phyloP scores from a whole-genome alignment of 192 early-diverging fungal species.

The Obelidium mucronatum region DNA sequence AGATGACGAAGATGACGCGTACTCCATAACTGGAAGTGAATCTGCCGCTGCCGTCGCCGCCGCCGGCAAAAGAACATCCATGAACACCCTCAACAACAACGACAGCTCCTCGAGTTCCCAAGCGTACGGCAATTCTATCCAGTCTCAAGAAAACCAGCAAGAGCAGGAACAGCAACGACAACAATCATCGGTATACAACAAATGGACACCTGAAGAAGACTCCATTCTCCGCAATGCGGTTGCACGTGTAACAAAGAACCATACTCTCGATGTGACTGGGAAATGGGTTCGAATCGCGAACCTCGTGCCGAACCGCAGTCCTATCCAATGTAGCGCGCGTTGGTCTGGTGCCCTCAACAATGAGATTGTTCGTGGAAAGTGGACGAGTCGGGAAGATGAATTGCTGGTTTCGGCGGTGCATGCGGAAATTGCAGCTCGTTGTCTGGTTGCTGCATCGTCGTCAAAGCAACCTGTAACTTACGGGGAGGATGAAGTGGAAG shows the following conservation, averaged over 20 bases:
- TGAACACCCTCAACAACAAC: too few species aligned
- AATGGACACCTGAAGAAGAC: conserved; percentile 85
- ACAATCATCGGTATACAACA: conserved; percentile 29
- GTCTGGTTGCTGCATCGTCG: conserved; percentile 5
- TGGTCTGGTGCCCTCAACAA: conserved; percentile 45
- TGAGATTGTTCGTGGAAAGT: conserved; percentile 47
- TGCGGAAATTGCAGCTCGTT: conserved; percentile 4
- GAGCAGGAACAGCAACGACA: not conserved
- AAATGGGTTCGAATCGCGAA: conserved; percentile 44
- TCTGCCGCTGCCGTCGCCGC: too few species aligned
- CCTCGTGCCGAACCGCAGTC: conserved; percentile 36
- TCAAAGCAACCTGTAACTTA: not conserved
- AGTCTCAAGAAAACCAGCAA: not conserved
- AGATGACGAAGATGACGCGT: not conserved
- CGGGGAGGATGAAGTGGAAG: not conserved
- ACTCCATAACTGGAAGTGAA: not conserved
- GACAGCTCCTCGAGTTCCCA: not conserved
- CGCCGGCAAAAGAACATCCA: too few species aligned
- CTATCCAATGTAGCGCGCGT: conserved; percentile 43
- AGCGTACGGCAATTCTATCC: not conserved
- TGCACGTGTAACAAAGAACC: conserved; percentile 44
- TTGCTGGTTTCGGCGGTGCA: conserved; percentile 39
- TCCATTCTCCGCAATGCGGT: conserved; percentile 74
- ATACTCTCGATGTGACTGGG: conserved; percentile 43
- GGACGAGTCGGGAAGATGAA: conserved; percentile 45